Evolutionary conservation across 2,329 filamentous ascomycete genomes (phyloP).

Genomic region (Verticillium isaacii): DNA sequence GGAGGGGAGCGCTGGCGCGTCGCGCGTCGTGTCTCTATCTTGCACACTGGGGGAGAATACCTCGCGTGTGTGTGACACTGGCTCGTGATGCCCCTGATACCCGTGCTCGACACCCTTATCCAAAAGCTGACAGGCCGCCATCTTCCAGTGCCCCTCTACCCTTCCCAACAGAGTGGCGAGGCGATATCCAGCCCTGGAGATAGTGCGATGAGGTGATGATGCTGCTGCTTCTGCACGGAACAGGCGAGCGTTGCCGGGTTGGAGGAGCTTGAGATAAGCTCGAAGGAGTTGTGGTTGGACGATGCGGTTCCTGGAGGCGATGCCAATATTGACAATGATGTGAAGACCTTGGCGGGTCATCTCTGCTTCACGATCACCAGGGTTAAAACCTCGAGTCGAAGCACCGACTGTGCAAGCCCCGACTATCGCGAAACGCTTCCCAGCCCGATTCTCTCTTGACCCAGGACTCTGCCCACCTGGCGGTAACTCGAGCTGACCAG

Average conservation of each 20-base stretch:
- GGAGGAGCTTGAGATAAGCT: neutral
- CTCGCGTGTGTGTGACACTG: neutral
- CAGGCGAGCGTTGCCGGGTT: neutral
- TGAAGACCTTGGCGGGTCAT: neutral
- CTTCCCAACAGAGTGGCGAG: neutral
- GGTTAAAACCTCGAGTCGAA: neutral
- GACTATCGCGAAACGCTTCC: too few species aligned
- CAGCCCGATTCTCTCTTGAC: too few species aligned
- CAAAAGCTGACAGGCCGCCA: neutral
- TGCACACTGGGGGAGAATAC: neutral
- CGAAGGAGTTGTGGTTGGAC: neutral
- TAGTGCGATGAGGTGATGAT: neutral
- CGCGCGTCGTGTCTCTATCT: neutral
- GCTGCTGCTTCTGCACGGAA: neutral
- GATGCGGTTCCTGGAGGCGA: neutral
- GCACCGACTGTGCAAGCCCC: too few species aligned
- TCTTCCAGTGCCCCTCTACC: neutral
- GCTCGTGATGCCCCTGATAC: neutral
- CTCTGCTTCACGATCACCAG: neutral
- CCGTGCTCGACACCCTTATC: neutral
- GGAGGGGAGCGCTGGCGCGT: neutral
- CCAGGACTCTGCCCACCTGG: too few species aligned
- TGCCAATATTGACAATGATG: neutral
- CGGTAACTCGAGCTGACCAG: too few species aligned
- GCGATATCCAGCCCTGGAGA: neutral